Conservation (phyloP, 306 rosid genomes). For the Begonia masoniana region DNA sequence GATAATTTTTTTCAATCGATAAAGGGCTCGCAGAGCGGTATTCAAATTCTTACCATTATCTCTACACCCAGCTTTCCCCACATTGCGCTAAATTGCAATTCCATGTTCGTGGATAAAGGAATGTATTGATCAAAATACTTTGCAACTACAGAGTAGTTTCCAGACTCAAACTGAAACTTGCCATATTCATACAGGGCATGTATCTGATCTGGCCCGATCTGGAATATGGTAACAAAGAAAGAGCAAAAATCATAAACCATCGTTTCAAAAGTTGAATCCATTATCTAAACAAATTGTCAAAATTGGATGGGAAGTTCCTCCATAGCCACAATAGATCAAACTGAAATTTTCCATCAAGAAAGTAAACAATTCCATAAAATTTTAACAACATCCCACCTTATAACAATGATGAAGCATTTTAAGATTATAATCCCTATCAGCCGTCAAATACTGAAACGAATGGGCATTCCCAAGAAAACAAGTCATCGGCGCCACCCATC, state of each 20-base stretch:
- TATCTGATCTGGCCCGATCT: constrained; percentile 83
- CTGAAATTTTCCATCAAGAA: no score
- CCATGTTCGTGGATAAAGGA: constrained; percentile 74
- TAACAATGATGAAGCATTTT: constrained; percentile 82
- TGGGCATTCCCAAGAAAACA: constrained; percentile 51
- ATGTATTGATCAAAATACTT: constrained; percentile 89
- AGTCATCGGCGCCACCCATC: constrained; percentile 80
- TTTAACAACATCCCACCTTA: constrained; percentile 34
- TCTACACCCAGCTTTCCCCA: constrained; percentile 97
- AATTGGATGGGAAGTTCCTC: no score
- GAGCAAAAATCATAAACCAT: no score
- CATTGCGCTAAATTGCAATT: constrained; percentile 76
- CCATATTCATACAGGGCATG: constrained; percentile 91
- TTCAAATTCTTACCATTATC: constrained; percentile 95
- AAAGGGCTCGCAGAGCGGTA: constrained; percentile 83
- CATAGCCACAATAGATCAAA: no score
- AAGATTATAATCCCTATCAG: constrained; percentile 80
- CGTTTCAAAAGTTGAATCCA: no score
- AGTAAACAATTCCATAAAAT: no score
- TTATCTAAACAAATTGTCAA: no score
- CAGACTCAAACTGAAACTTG: constrained; percentile 91
- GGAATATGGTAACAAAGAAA: constrained; percentile 2
- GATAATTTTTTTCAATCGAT: constrained; percentile 74
- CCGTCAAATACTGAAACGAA: constrained; percentile 70
- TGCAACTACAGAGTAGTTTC: constrained; percentile 96